Base-by-base conservation (phyloP, 2,329 filamentous ascomycete species). In the Emericellopsis cladophorae region DNA sequence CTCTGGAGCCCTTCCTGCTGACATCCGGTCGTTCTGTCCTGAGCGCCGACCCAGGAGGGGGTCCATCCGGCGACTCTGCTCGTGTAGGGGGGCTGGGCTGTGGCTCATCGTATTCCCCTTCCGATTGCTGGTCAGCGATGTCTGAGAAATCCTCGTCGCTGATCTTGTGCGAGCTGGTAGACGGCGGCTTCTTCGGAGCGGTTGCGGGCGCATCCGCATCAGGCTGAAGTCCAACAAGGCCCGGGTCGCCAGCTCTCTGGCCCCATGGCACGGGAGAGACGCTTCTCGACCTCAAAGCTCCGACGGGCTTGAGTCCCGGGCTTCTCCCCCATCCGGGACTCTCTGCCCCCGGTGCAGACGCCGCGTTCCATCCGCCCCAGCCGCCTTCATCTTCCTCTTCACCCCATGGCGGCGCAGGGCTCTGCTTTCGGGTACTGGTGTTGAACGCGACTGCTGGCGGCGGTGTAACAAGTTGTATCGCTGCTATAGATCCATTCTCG, bases 1-100 rank as follows among this genome's bases (percentile, higher is more conserved):
- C 68, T 45, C 68, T 73, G 7, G 65, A 67, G 0, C 50, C 47
- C 40, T 64, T 53, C 31, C 51, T 46, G 4, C 42, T 43, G n/a
- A 42, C 29, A 16, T 46, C 38, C 5, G 43, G 36, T n/a, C 42
- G 42, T 6, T 40, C 45, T 12, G 11, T 14, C 5, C 37, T 22
- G 14, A 41, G 16, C 15, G 40, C 40, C 23, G 29, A 36, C 9
- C 36, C 29, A 14, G 40, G 40, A 18, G 36, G 40, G 7, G 22
- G 11, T 9, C 11, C 18, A 37, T 38, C 35, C 12, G 40, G 40
- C 31, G 40, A 38, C 7, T 37, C 36, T 24, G 40, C 11, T 12
- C 40, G 40, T 12, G 36, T 12, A 11, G 39, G 31, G 12, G 26
- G 7, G 26, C 26, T 29, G 12, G 8, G 12, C 12, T 12, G 26